Evolutionary conservation across 2,329 filamentous ascomycete species (phyloP).

Genomic region (Berkeleyomyces rouxiae): DNA sequence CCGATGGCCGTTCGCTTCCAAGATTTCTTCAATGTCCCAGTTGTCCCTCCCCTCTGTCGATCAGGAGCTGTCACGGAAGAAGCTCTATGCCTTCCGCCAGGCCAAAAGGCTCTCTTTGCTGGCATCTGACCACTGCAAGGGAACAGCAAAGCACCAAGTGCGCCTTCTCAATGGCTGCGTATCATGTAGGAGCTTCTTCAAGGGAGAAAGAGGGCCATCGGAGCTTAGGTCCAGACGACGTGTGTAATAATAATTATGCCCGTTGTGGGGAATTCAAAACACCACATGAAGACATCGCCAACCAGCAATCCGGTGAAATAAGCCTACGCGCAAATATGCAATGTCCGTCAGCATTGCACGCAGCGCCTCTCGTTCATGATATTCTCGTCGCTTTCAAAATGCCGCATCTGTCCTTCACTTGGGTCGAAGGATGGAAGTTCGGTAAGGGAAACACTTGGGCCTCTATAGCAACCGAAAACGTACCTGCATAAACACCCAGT

Average conservation of each 20-base stretch:
- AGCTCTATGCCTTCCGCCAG: neutral
- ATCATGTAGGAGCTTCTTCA: neutral
- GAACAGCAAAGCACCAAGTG: neutral
- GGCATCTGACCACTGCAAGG: neutral
- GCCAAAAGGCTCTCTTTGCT: neutral
- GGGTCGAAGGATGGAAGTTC: neutral
- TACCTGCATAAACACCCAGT: conserved; percentile 2
- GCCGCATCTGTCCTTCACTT: neutral
- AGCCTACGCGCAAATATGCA: too few species aligned
- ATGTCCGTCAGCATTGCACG: too few species aligned
- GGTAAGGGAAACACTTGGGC: neutral
- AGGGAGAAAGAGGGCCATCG: neutral
- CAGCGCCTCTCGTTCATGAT: neutral
- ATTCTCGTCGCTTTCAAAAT: neutral
- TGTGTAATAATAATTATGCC: too few species aligned
- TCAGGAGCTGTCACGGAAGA: conserved; percentile 3
- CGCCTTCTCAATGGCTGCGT: neutral
- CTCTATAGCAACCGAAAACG: neutral
- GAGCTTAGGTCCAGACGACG: neutral
- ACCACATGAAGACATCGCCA: neutral
- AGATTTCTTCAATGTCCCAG: neutral
- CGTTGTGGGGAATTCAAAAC: neutral
- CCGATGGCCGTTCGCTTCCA: neutral
- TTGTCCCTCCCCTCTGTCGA: neutral
- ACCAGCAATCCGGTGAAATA: too few species aligned